Evolutionary conservation across 2,329 filamentous ascomycete genomes (phyloP), one percentile per base, ranked within the genome.

Genomic region (Didymella arachidicola): DNA sequence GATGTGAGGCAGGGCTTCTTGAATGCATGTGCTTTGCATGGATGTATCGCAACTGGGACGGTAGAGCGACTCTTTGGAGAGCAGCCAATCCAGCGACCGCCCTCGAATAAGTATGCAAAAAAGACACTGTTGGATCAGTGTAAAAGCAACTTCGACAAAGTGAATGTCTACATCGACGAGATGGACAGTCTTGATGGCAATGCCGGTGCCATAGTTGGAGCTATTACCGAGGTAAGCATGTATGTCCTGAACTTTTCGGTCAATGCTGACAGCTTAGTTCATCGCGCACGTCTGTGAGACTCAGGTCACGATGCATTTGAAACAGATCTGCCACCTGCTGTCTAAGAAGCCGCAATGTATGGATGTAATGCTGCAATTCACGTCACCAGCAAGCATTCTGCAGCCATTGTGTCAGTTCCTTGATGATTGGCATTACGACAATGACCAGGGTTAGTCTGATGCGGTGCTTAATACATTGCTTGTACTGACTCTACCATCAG

Each of bases 161-260:
- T 91, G 1, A 90, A 93, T 64, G 85, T 88, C 42, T 82, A 96
- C 30, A 86, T 97, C 39, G 86, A 88, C 38, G 92, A 96, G 68
- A 82, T 99, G 25, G 92, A 97, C 56, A 89, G 89, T 49, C 93
- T 95, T 84, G 92, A 96, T 69, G 94, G 94, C 1, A 97, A 97
- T 74, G 92, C 92, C 2, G 92, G 91, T 2, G 92, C 92, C 2
- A 91, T 96, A 18, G 90, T 90, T 49, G 87, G 89, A 60, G 93
- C 93, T 27, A 63, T 83, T 10, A 77, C 79, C 26, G 79, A 82
- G 57, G 77, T 80, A 34, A 8, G 18, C 10, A 30, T 16, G 30
- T 16, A 14, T 32, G 4, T 32, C 12, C 30, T 11, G 8, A 16
- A 12, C 5, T 10, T n/a, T 18, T 3, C 16, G 10, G 19, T 14